These are phyloP conservation scores for Colletotrichum sp. DNA, from an alignment of 2,329 filamentous ascomycete genomes.

Conservation along the genomic window DNA sequence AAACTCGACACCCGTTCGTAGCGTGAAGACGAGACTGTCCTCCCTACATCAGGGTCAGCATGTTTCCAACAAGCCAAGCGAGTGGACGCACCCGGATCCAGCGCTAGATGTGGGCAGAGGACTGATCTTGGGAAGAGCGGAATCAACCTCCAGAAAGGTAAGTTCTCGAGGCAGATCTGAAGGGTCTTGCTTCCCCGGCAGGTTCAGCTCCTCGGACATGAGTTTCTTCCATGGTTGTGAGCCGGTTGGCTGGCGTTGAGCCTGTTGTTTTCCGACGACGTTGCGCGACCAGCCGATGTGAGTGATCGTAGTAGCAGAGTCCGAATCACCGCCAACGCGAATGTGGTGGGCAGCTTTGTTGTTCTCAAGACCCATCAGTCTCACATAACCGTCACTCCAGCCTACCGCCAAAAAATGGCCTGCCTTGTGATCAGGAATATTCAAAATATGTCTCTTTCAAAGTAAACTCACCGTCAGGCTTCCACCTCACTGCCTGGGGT, in stretches of 20 bases:
- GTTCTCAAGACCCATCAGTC: conserved; percentile 79
- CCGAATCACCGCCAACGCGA: conserved; percentile 47
- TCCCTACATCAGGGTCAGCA: conserved; percentile 36
- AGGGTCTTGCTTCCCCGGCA: conserved; percentile 25
- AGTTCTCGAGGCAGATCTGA: conserved; percentile 73
- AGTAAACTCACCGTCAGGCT: conserved; percentile 63
- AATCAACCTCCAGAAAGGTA: conserved; percentile 76
- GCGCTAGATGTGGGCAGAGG: conserved; percentile 66
- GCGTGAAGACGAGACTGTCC: conserved; percentile 70
- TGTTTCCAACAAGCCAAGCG: not conserved
- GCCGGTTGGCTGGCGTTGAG: conserved; percentile 14
- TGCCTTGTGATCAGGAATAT: conserved; percentile 31
- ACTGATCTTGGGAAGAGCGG: conserved; percentile 76
- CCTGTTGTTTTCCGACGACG: conserved; percentile 27
- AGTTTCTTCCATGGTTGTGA: conserved; percentile 33
- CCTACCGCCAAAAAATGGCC: conserved; percentile 80
- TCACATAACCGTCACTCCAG: conserved; percentile 81
- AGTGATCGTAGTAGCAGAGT: conserved; percentile 44
- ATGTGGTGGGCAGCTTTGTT: conserved; percentile 82
- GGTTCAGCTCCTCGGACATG: conserved; percentile 28
- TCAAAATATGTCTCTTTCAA: not conserved
- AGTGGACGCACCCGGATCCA: conserved; percentile 60
- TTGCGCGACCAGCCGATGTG: conserved; percentile 60
- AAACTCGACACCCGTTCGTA: conserved; percentile 70
- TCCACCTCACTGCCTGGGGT: conserved; percentile 64